Conservation (phyloP, 73 alveolate species). For the Tetrahymena malaccensis region DNA sequence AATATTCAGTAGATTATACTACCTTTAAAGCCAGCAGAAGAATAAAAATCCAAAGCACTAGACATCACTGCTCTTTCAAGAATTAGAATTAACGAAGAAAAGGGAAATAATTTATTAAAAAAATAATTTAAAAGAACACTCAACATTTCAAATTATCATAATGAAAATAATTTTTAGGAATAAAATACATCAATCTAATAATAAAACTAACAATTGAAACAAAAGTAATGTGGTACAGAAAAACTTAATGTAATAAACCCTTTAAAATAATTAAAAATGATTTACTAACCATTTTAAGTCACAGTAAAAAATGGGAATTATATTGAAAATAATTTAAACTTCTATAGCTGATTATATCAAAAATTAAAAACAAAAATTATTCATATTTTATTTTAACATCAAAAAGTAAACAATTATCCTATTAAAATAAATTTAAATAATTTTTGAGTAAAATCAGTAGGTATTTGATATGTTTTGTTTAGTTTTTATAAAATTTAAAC, state of each 20-base stretch:
- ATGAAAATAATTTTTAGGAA: not conserved
- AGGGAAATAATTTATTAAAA: not conserved
- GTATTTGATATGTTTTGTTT: too few species aligned
- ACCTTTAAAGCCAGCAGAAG: not conserved
- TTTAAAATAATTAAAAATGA: not conserved
- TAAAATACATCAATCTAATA: not conserved
- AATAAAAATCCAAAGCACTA: not conserved
- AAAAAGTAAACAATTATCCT: too few species aligned
- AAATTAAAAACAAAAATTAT: not conserved
- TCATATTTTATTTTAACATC: too few species aligned
- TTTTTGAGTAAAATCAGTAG: too few species aligned
- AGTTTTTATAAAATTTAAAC: too few species aligned
- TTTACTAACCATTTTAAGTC: not conserved
- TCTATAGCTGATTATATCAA: not conserved
- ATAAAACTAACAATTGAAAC: not conserved
- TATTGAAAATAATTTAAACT: not conserved
- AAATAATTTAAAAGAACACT: not conserved
- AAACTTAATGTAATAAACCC: not conserved
- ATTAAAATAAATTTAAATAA: too few species aligned
- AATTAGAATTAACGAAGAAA: not conserved
- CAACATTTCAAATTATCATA: not conserved
- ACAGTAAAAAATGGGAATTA: not conserved
- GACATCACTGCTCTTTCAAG: not conserved
- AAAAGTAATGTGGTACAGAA: not conserved
- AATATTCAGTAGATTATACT: not conserved